Conservation (phyloP, 345 rosid species). For the Citrus mangshanensis region DNA sequence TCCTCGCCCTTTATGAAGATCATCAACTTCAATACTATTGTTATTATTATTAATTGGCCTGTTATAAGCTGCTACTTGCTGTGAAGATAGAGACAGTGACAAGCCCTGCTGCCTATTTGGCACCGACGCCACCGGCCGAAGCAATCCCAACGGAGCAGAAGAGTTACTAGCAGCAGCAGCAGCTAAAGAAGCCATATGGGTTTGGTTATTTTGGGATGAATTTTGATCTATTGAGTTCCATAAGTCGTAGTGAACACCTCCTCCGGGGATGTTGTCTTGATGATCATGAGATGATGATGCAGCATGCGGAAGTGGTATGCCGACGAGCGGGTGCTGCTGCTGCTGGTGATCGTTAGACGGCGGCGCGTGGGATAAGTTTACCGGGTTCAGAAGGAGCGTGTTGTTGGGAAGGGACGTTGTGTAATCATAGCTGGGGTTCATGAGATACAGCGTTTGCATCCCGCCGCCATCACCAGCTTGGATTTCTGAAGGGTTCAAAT, state of each 20-base stretch:
- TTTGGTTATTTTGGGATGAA: conserved; percentile 10
- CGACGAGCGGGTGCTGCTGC: conserved; percentile 14
- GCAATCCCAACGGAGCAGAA: conserved; percentile 17
- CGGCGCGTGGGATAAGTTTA: conserved; percentile 34
- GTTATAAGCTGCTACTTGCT: background rate
- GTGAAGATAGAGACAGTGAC: conserved; percentile 42
- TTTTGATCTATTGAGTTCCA: conserved; percentile 37
- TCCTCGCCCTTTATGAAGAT: conserved; percentile 11
- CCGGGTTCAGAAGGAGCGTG: conserved; percentile 34
- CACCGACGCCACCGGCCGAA: conserved; percentile 19
- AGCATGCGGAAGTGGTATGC: conserved; percentile 30
- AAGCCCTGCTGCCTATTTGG: conserved; percentile 45
- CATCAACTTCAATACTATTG: background rate
- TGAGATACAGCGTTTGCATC: conserved; percentile 48
- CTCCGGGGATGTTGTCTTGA: conserved; percentile 24
- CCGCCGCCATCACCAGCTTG: conserved; percentile 38
- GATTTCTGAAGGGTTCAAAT: conserved; percentile 38
- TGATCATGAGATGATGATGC: conserved; percentile 17
- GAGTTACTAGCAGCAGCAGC: background rate
- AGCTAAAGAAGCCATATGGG: conserved; percentile 17
- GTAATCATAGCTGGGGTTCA: conserved; percentile 45
- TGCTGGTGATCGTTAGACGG: conserved; percentile 23
- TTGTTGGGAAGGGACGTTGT: conserved; percentile 18
- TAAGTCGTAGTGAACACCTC: conserved; percentile 21
- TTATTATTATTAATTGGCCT: conserved; percentile 9